Conservation (phyloP, 176 grass and related monocot species). For the Alopecurus myosuroides region DNA sequence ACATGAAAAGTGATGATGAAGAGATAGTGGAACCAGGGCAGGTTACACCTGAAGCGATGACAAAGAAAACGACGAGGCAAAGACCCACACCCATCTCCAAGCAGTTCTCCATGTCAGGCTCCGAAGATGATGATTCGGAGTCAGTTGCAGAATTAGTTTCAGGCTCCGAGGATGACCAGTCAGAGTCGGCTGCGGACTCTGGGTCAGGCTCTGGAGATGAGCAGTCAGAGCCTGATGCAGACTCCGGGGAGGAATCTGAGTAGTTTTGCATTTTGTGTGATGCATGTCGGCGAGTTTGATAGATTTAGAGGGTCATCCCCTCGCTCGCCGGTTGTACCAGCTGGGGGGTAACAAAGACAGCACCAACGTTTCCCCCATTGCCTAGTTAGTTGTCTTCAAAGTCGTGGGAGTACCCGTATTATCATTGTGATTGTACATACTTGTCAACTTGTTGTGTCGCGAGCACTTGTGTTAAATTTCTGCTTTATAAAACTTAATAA, state of each 20-base stretch:
- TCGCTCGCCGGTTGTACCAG: not conserved
- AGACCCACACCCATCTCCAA: constrained; percentile 44
- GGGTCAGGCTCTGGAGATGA: constrained; percentile 30
- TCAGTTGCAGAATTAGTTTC: not conserved
- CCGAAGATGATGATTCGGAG: constrained; percentile 22
- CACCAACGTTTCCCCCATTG: not conserved
- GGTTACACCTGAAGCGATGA: constrained; percentile 38
- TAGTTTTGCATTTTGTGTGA: not conserved
- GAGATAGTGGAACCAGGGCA: not conserved
- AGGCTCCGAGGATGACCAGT: constrained; percentile 2
- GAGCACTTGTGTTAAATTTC: not conserved
- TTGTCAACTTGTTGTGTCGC: not conserved
- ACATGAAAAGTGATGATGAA: constrained; percentile 28
- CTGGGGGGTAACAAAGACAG: constrained; percentile 8
- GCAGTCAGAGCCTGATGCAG: not conserved
- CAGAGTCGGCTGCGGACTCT: not conserved
- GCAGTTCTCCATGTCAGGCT: constrained; percentile 16
- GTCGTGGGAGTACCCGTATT: not conserved
- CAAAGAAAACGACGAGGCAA: constrained; percentile 52
- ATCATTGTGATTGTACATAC: constrained; percentile 35
- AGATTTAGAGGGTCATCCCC: constrained; percentile 1
- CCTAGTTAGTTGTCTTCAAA: not conserved
- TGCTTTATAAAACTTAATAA: not conserved
- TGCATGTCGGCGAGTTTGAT: not conserved
- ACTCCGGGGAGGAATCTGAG: constrained; percentile 21